Conservation (phyloP, 129 eudicot species). For the Saposhnikovia divaricata region DNA sequence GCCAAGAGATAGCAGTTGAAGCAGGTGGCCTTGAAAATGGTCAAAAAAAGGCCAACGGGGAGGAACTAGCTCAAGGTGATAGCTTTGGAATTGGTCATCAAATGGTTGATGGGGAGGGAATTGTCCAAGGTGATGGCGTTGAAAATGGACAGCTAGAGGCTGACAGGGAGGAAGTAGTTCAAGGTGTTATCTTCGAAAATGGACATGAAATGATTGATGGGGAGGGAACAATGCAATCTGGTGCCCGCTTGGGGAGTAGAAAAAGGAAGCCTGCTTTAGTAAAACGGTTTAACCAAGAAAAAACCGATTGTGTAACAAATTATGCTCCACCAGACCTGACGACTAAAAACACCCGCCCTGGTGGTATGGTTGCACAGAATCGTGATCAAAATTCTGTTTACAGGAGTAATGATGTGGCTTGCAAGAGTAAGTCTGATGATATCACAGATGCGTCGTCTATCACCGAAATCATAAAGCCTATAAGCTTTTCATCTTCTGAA, state of each 20-base stretch:
- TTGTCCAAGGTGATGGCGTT: background rate
- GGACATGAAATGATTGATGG: background rate
- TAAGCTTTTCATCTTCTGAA: constrained; percentile 48
- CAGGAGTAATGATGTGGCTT: background rate
- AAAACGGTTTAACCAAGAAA: constrained; percentile 51
- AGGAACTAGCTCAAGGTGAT: background rate
- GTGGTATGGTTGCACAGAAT: constrained; percentile 14
- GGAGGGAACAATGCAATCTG: background rate
- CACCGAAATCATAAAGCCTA: constrained; percentile 66
- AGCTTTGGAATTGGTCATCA: background rate
- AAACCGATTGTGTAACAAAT: constrained; percentile 14
- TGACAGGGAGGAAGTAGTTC: background rate
- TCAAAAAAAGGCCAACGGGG: background rate
- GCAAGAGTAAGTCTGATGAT: background rate
- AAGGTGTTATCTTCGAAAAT: background rate
- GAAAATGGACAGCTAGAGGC: background rate
- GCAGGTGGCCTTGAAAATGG: background rate
- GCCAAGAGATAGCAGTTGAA: no score
- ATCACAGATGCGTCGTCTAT: constrained; percentile 26
- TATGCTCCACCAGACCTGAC: constrained; percentile 20
- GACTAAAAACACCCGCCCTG: constrained; percentile 9
- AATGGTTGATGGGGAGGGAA: background rate
- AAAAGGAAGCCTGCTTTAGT: constrained; percentile 78
- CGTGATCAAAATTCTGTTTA: background rate
- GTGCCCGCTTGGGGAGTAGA: constrained; percentile 33